These are phyloP conservation scores for Chaetomium tenue DNA, from an alignment of 495 filamentous ascomycete species.

Conservation along the genomic window DNA sequence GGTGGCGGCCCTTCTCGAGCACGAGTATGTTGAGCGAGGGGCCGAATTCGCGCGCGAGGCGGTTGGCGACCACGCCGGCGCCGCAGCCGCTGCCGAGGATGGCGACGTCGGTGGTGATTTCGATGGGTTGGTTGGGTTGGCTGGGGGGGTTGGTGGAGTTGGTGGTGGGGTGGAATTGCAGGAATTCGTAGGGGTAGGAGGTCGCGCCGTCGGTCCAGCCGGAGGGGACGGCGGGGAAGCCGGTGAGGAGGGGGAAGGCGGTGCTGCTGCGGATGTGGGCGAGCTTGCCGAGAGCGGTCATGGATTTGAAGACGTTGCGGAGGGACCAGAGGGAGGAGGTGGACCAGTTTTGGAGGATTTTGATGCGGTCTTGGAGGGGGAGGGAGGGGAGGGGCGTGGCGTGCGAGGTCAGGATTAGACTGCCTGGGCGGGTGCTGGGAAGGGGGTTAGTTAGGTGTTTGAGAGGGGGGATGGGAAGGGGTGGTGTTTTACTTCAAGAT, in stretches of 20 bases:
- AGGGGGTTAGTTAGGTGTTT: conserved; percentile 21
- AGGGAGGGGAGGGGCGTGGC: conserved; percentile 62
- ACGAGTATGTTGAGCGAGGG: conserved; percentile 71
- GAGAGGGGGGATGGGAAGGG: background rate
- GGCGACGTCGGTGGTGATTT: conserved; percentile 75
- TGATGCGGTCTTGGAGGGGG: conserved; percentile 57
- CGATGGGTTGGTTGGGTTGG: conserved; percentile 26
- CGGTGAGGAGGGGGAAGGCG: conserved; percentile 55
- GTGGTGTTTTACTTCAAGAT: conserved; percentile 34
- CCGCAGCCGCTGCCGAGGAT: conserved; percentile 87
- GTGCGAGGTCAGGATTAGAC: conserved; percentile 64
- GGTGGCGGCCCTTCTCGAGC: conserved; percentile 63
- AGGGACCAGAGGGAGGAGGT: conserved; percentile 58
- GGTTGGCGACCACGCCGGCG: conserved; percentile 79
- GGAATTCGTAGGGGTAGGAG: conserved; percentile 47
- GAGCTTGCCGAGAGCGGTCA: conserved; percentile 55
- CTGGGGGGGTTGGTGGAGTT: too few relatives aligned
- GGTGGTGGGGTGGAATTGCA: conserved; percentile 45
- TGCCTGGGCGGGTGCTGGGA: conserved; percentile 64
- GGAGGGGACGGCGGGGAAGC: conserved; percentile 60
- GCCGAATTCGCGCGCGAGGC: conserved; percentile 60
- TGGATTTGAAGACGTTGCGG: conserved; percentile 54
- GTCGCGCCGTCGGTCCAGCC: conserved; percentile 59
- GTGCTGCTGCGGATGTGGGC: conserved; percentile 62
- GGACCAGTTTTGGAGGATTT: conserved; percentile 59